A percentile compares a stretch with the other conserved stretches of the same genome.
phyloP scores from a whole-genome alignment of 2,329 filamentous ascomycete species.

The Diaporthe capsici region DNA sequence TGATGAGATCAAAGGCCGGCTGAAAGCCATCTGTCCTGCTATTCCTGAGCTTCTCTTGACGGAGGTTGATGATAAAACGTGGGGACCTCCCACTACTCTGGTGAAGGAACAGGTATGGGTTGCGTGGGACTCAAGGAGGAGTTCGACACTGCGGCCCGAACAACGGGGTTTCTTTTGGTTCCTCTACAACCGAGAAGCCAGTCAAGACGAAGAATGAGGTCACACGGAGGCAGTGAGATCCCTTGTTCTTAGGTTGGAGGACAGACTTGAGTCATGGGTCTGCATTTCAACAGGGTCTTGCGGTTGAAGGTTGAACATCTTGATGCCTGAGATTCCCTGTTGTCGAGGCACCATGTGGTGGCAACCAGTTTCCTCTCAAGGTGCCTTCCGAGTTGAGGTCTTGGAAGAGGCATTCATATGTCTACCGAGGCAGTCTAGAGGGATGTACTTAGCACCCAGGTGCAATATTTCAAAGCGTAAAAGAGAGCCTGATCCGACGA shows the following conservation, averaged over 20 bases:
- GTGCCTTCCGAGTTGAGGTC: no score
- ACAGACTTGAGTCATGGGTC: neutral
- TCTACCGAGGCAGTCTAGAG: neutral
- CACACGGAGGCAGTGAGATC: accelerated
- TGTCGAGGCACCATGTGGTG: no score
- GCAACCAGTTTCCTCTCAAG: no score
- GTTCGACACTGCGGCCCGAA: neutral
- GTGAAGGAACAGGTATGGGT: conserved; percentile 13
- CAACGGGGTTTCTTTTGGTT: neutral
- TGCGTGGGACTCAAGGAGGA: neutral
- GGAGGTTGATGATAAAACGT: neutral
- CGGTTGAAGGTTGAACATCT: no score
- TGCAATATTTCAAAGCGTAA: neutral
- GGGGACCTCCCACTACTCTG: neutral
- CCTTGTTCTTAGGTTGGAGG: accelerated
- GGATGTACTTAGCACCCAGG: neutral
- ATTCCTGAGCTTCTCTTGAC: neutral
- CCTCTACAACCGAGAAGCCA: neutral
- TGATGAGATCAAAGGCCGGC: neutral
- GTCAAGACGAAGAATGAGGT: neutral
- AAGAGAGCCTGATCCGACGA: neutral
- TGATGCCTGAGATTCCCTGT: no score
- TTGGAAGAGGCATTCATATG: no score
- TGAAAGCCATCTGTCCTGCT: neutral
- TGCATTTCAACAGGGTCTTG: neutral